Evolutionary conservation across 83 land plant genomes (phyloP), one percentile per base, ranked within the genome.

Genomic region (Diphasiastrum complanatum): DNA sequence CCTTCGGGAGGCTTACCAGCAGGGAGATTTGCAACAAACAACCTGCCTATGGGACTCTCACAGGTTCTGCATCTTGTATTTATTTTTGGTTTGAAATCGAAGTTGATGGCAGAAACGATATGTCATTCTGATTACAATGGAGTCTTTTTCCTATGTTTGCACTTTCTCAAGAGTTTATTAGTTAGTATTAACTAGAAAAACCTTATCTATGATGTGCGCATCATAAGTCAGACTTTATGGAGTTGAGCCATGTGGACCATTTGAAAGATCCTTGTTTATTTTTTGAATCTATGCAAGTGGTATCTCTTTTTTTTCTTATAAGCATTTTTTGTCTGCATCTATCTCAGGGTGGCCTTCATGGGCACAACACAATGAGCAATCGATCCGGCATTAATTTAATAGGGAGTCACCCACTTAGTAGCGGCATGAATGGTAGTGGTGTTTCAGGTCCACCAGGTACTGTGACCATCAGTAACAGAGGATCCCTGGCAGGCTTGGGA

Each of bases 1-100:
- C 79, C 86, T 56, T 72, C 86, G 1, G 98, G 91, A 43, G 85
- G 73, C 64, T 70, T 87, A 54, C 74, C 84, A 19, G 67, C 82
- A 63, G 88, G 96, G 27, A 76, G 98, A 20, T 88, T 83, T 69
- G 54, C 81, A 43, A 74, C 98, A 47, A 92, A 77, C 54, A 88
- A 81, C 57, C 68, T 87, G 55, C 85, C 91, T 11, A 77, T 76
- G 56, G 80, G 80, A 5, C 71, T 85, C 11, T 80, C 95, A 59
- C 98, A 93, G 88, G 98, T 88, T 16, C 26, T 25, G 31, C 34
- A 30, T 32, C 3, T 31, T 20, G 8, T 28, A 16, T 12, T 18
- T 33, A 29, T 46, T 2, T 5, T 14, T 45, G 3, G 8, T 36
- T 63, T 33, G n/a, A n/a, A n/a, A n/a, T 23, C 45, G n/a, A 26